phyloP scores from a whole-genome alignment of 441 rosid genomes.

The Gossypium lobatum region DNA sequence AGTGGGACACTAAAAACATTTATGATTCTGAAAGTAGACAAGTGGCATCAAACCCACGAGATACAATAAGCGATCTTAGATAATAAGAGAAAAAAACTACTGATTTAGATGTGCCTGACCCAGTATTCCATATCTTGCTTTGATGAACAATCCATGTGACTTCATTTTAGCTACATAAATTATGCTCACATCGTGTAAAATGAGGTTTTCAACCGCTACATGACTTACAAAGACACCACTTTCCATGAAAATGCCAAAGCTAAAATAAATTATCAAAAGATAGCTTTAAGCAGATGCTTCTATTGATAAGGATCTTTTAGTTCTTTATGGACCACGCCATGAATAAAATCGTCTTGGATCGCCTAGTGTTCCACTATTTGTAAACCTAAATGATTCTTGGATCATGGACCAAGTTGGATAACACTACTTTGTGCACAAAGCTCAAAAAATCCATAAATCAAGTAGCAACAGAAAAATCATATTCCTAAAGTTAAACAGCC shows the following conservation, averaged over 20 bases:
- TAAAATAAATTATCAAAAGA: neutral
- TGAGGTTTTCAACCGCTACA: neutral
- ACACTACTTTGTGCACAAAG: neutral
- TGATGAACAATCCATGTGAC: constrained; percentile 1
- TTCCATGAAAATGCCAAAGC: neutral
- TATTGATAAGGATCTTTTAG: neutral
- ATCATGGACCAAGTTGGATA: neutral
- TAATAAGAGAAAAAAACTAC: neutral
- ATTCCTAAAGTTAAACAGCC: neutral
- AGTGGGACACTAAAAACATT: neutral
- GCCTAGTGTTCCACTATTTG: neutral
- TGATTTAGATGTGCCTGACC: neutral
- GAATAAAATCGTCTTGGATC: neutral
- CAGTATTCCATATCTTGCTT: neutral
- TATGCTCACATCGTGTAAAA: neutral
- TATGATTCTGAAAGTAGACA: neutral
- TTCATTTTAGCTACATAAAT: neutral
- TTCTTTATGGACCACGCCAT: neutral
- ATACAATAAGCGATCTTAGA: neutral
- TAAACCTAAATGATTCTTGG: neutral
- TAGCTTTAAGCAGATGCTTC: constrained; percentile 6
- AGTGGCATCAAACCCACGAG: neutral
- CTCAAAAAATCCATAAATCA: neutral
- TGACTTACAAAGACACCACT: neutral
- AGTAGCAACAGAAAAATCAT: neutral